A percentile compares a stretch with the other conserved stretches of the same genome.
Conservation (phyloP, 176 grass and related monocot species). For the Panicum miliaceum region DNA sequence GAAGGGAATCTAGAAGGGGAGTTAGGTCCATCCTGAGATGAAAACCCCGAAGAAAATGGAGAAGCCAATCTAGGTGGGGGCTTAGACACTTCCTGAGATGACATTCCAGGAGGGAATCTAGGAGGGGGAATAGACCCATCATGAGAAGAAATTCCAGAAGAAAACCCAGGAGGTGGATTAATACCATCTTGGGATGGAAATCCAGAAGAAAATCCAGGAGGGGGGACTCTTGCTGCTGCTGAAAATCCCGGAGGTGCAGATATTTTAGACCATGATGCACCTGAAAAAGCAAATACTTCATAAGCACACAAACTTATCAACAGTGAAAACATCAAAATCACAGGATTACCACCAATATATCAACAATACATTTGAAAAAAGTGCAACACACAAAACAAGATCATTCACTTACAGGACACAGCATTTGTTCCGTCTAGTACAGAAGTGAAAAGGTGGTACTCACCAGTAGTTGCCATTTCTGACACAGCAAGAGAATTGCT, state of each 20-base stretch:
- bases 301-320: slow-evolving; percentile 16
- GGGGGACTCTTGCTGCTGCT: slow-evolving; percentile 19
- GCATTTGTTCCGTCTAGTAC: slow-evolving; percentile 5
- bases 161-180: slow-evolving; percentile 56
- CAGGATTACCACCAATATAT: slow-evolving; percentile 22
- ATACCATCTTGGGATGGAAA: slow-evolving; percentile 58
- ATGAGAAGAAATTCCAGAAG: slow-evolving; percentile 39
- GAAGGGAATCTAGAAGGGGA: slow-evolving; percentile 37
- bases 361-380: background rate
- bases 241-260: slow-evolving; percentile 21
- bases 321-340: slow-evolving; percentile 38
- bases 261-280: slow-evolving; percentile 53
- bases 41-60: slow-evolving; percentile 47
- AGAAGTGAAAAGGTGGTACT: slow-evolving; percentile 19
- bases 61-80: slow-evolving; percentile 43
- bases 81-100: slow-evolving; percentile 53
- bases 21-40: slow-evolving; percentile 49
- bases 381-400: slow-evolving; percentile 6
- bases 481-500: slow-evolving; percentile 35
- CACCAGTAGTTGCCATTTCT: slow-evolving; percentile 53
- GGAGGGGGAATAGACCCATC: background rate
- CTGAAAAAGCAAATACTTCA: slow-evolving; percentile 15
- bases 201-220: slow-evolving; percentile 27
- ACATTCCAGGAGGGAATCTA: slow-evolving; percentile 23
- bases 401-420: slow-evolving; percentile 25